These are phyloP conservation scores for Sordariomycetes sp. DNA, from an alignment of 2,329 filamentous ascomycete species.

Conservation along the genomic window DNA sequence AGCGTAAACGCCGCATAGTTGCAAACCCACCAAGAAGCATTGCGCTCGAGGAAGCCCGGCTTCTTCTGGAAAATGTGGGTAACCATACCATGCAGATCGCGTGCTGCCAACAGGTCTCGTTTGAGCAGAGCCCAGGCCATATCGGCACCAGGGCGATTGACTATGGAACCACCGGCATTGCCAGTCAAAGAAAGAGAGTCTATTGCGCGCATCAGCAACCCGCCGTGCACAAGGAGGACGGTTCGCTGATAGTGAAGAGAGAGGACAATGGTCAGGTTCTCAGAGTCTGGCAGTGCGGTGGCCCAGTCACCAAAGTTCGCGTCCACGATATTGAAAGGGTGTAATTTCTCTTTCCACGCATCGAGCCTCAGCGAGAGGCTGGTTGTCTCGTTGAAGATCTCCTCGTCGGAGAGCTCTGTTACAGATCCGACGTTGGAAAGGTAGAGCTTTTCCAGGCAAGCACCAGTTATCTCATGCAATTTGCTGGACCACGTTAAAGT, in stretches of 20 bases:
- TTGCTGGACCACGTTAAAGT: background rate
- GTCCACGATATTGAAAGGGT: background rate
- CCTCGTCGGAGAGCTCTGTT: background rate
- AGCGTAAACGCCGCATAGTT: slow-evolving; percentile 13
- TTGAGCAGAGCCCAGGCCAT: slow-evolving; percentile 10
- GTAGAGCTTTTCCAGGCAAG: background rate
- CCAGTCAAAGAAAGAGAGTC: slow-evolving; percentile 8
- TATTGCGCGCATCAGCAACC: slow-evolving; percentile 9
- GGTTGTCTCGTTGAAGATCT: background rate
- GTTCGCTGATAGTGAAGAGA: slow-evolving; percentile 1
- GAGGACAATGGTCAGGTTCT: background rate
- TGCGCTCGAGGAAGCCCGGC: slow-evolving; percentile 12
- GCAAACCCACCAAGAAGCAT: slow-evolving; percentile 20
- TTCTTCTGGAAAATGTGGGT: slow-evolving; percentile 8
- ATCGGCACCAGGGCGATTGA: slow-evolving; percentile 3
- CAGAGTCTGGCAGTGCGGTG: background rate
- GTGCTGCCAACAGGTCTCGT: slow-evolving; percentile 10
- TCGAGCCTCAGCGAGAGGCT: background rate
- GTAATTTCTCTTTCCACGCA: background rate
- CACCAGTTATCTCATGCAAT: background rate
- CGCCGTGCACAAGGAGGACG: slow-evolving; percentile 5
- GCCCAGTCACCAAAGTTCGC: slow-evolving; percentile 1
- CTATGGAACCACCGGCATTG: slow-evolving; percentile 5
- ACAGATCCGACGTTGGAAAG: background rate
- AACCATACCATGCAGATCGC: slow-evolving; percentile 11